These are phyloP conservation scores for Gynochthodes officinalis DNA, from an alignment of 257 asterid genomes.

Conservation along the genomic window DNA sequence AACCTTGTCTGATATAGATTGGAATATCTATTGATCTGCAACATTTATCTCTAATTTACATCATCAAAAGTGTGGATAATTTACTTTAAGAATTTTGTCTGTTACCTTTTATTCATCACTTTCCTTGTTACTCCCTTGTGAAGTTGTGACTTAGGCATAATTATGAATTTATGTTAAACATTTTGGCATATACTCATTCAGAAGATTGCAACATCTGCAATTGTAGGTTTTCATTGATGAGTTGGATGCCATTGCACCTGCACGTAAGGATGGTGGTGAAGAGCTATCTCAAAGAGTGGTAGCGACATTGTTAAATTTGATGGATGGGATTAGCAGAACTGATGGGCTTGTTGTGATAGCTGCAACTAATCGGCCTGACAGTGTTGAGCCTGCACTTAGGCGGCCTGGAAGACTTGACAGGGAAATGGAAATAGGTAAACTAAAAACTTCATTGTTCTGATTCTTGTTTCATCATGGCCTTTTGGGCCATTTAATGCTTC, in stretches of 20 bases:
- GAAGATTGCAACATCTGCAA: slow-evolving; percentile 11
- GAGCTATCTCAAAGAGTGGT: slow-evolving; percentile 88
- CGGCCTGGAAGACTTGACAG: slow-evolving; percentile 92
- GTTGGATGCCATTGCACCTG: slow-evolving; percentile 91
- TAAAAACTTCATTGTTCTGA: slow-evolving; percentile 1
- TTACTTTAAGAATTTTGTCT: neutral
- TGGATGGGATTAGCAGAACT: slow-evolving; percentile 80
- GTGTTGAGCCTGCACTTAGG: slow-evolving; percentile 86
- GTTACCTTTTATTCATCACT: neutral
- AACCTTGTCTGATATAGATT: neutral
- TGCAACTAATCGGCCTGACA: slow-evolving; percentile 83
- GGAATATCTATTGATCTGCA: neutral
- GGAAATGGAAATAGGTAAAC: slow-evolving; percentile 90
- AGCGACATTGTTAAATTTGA: slow-evolving; percentile 76
- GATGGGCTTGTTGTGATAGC: slow-evolving; percentile 77
- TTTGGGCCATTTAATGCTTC: neutral
- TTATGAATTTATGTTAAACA: too few species aligned
- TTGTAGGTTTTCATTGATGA: slow-evolving; percentile 87
- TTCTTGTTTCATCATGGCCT: neutral
- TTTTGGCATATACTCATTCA: neutral
- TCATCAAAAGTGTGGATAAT: neutral
- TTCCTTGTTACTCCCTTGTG: neutral
- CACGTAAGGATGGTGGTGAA: slow-evolving; percentile 80
- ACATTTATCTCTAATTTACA: too few species aligned
- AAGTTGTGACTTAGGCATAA: neutral